Percentiles rank a stretch among this genome's conserved stretches.
Evolutionary conservation across 257 asterid genomes (phyloP).

Genomic region (Capsicum baccatum): DNA sequence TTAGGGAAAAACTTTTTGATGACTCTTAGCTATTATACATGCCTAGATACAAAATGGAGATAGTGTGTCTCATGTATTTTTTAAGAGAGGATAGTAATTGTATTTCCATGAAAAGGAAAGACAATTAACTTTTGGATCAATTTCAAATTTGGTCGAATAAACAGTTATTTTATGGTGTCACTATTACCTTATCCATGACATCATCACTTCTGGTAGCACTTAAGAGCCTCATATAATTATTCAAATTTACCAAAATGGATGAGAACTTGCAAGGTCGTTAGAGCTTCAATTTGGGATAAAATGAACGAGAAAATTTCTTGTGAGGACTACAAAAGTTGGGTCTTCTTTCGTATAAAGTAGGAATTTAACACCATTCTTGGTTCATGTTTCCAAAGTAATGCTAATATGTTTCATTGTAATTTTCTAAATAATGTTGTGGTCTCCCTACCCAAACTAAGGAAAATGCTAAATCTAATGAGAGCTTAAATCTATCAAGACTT

Average conservation of each 20-base stretch:
- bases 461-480: neutral
- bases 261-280: neutral
- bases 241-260: neutral
- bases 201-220: neutral
- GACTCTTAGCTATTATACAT: too few relatives aligned
- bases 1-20: too few relatives aligned
- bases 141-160: neutral
- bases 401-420: neutral
- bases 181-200: neutral
- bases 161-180: neutral
- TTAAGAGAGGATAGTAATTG: too few relatives aligned
- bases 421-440: neutral
- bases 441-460: neutral
- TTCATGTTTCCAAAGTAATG: constrained; percentile 17
- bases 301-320: neutral
- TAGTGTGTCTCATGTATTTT: too few relatives aligned
- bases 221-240: neutral
- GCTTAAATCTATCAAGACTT: neutral
- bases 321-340: neutral
- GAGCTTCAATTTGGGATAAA: neutral
- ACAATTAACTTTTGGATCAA: neutral
- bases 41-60: too few relatives aligned
- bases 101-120: neutral
- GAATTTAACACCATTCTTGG: neutral
- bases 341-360: neutral